phyloP scores from a whole-genome alignment of 2,329 filamentous ascomycete genomes.

The Xylaria sp. region DNA sequence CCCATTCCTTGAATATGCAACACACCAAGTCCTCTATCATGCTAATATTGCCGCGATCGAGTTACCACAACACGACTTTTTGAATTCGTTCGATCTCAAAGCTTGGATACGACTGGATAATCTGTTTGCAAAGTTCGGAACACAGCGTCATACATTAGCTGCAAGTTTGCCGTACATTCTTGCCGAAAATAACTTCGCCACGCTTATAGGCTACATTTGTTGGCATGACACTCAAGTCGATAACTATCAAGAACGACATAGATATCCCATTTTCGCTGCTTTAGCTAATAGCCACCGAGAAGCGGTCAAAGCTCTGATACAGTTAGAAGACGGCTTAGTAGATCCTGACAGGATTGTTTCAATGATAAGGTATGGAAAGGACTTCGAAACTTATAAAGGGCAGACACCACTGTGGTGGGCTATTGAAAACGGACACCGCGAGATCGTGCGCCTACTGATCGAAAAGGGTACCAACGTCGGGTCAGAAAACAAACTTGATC shows the following conservation, averaged over 20 bases:
- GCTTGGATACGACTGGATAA: slow-evolving; percentile 23
- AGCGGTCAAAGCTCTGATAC: slow-evolving; percentile 17
- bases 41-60: slow-evolving; percentile 25
- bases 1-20: slow-evolving; percentile 40
- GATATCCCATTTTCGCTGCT: slow-evolving; percentile 24
- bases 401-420: background rate
- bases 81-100: slow-evolving; percentile 13
- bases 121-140: slow-evolving; percentile 14
- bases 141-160: slow-evolving; percentile 1
- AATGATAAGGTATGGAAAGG: background rate
- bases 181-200: slow-evolving; percentile 22
- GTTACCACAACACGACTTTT: slow-evolving; percentile 18
- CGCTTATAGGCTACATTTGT: slow-evolving; percentile 9
- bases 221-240: background rate
- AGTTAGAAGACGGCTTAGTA: background rate
- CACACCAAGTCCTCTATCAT: slow-evolving; percentile 34
- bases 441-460: no score
- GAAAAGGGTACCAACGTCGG: no score
- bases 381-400: background rate
- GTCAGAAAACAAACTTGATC: no score
- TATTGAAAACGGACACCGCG: no score
- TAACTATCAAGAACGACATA: slow-evolving; percentile 1
- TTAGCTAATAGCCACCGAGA: slow-evolving; percentile 15
- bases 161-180: slow-evolving; percentile 27
- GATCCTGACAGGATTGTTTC: background rate